These are phyloP conservation scores for Myriosclerotinia duriaeana DNA, from an alignment of 2,329 filamentous ascomycete species.

Conservation along the genomic window DNA sequence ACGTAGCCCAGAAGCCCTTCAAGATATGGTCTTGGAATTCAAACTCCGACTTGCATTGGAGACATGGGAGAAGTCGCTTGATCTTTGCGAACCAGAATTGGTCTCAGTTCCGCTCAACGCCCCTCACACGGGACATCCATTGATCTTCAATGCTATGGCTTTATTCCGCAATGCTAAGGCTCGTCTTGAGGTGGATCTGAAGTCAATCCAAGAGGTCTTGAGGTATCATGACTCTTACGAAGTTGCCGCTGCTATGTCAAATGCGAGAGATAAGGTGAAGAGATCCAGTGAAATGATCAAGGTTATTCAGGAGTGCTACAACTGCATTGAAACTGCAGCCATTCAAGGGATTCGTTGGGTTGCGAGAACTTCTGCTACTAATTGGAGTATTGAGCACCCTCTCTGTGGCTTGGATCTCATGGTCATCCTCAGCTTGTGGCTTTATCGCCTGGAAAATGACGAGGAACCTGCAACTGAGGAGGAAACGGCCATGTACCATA, in stretches of 20 bases:
- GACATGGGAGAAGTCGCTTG: conserved; percentile 97
- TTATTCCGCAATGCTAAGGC: conserved; percentile 93
- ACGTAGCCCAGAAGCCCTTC: conserved; percentile 93
- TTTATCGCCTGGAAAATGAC: conserved; percentile 99
- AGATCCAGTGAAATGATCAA: conserved; percentile 97
- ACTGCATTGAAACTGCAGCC: conserved; percentile 95
- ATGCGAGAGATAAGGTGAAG: conserved; percentile 89
- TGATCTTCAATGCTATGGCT: conserved; percentile 98
- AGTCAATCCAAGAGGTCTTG: conserved; percentile 88
- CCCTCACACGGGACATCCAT: conserved; percentile 90
- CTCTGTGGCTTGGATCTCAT: conserved; percentile 95
- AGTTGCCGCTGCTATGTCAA: conserved; percentile 94
- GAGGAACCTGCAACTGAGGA: conserved; percentile 85
- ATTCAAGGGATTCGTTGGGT: conserved; percentile 96
- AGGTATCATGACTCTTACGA: conserved; percentile 97
- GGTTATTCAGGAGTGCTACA: conserved; percentile 95
- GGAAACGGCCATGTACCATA: conserved; percentile 87
- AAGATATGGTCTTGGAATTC: conserved; percentile 97
- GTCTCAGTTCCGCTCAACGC: conserved; percentile 87
- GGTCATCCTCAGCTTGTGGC: conserved; percentile 96
- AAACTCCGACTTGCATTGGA: conserved; percentile 93
- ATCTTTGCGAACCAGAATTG: conserved; percentile 87
- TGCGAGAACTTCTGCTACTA: conserved; percentile 93
- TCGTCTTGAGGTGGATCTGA: conserved; percentile 90
- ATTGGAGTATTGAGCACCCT: conserved; percentile 98